Evolutionary conservation across 148 eudicot genomes (phyloP), one percentile per base, ranked within the genome.

Genomic region (Vaccinium macrocarpon): DNA sequence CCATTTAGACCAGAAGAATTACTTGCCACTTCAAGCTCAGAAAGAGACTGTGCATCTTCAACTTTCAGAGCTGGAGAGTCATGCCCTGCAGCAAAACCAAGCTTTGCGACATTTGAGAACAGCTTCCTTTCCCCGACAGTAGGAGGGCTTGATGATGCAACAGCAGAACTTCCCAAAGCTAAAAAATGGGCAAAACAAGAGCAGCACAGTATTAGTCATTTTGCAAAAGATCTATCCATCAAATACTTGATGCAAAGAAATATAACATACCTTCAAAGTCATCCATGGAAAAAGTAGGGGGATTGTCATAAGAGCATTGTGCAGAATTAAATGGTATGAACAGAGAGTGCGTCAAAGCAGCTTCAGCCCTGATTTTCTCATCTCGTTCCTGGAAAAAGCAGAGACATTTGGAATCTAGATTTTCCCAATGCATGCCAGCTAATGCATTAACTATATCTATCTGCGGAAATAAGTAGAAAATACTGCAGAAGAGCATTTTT

Each of bases 61-160:
- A 80, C 50, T 84, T 85, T 91, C 90, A 95, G 83, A 84, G 93
- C 87, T 74, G 98, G 98, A 74, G 99, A 94, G 85, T 93, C 99
- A 85, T 90, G 90, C 9, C 86, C 98, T n/a, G 99, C 95, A 83
- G 99, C 99, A 91, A 95, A 97, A 82, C 99, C 99, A 64, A 97
- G 88, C 88, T 96, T 90, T 49, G 98, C 91, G 35, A 97, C 98
- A 86, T 82, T 97, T 84, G 99, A 92, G 80, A 97, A 97, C 71
- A 92, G 89, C 53, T 82, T 91, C 82, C 93, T 94, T 76, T 91
- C 94, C 59, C 85, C 91, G 7, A 79, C 82, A 27, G 87, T 71
- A 8, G 93, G 92, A 80, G 99, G 93, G 68, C 92, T 89, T 62
- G 92, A 88, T 81, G 96, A 92, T 77, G 87, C 80, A 74, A 84